Evolutionary conservation across 1,284 basidiomycete species (phyloP).

Genomic region (Trametes sp.): DNA sequence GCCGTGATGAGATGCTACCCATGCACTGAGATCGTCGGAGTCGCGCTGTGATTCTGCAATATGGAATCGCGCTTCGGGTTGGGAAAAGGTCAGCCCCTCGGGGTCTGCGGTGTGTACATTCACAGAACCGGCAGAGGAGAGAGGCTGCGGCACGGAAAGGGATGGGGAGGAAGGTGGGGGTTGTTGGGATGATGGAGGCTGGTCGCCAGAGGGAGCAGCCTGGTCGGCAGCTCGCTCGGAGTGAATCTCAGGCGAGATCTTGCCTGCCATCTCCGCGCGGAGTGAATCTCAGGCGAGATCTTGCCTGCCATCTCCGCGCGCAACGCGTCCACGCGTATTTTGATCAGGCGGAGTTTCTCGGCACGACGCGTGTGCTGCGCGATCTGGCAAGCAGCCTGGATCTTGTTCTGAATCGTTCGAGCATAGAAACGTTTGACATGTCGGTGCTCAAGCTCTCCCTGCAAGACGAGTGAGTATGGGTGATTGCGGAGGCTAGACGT

Average conservation of each 20-base stretch:
- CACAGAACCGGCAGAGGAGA: neutral
- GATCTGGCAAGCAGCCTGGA: slow-evolving; percentile 36
- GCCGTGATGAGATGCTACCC: slow-evolving; percentile 12
- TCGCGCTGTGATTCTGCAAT: slow-evolving; percentile 18
- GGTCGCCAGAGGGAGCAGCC: no score
- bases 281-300: no score
- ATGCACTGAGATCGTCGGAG: slow-evolving; percentile 19
- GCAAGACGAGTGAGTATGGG: neutral
- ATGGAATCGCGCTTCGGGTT: slow-evolving; percentile 25
- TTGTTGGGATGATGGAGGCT: no score
- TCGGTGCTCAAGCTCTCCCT: slow-evolving; percentile 46
- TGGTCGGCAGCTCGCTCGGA: no score
- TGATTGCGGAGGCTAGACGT: neutral
- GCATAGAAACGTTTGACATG: slow-evolving; percentile 42
- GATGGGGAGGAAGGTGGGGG: no score
- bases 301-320: neutral
- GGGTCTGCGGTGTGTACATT: no score
- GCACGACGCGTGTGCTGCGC: slow-evolving; percentile 26
- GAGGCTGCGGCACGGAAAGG: no score
- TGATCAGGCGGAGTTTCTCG: slow-evolving; percentile 3
- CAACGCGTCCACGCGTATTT: neutral
- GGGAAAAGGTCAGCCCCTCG: no score
- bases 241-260: no score
- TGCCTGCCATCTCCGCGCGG: no score
- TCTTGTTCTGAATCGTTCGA: slow-evolving; percentile 44